Percentiles rank a stretch among this genome's conserved stretches.
Evolutionary conservation across 495 filamentous ascomycete species (phyloP).

Genomic region (Hypomontagnella monticulosa): DNA sequence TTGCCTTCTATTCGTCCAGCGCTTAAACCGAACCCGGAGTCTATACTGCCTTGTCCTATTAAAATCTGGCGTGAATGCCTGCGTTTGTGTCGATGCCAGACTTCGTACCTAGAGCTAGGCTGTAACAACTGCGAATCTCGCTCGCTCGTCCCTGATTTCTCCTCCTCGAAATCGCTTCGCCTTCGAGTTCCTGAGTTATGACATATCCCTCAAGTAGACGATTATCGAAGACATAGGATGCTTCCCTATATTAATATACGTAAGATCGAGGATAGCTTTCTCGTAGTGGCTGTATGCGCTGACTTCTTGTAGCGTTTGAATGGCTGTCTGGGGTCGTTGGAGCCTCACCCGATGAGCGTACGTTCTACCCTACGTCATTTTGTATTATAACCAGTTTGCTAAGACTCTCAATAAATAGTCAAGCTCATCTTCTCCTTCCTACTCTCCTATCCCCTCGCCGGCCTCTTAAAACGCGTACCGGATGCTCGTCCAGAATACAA

Average conservation of each 20-base stretch:
- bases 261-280: slow-evolving; percentile 53
- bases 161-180: background rate
- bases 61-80: too few relatives aligned
- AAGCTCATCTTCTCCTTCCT: slow-evolving; percentile 94
- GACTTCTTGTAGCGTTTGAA: slow-evolving; percentile 59
- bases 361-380: slow-evolving; percentile 9
- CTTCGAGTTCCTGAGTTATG: slow-evolving; percentile 35
- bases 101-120: too few relatives aligned
- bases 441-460: slow-evolving; percentile 92
- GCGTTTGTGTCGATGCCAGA: too few relatives aligned
- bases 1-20: background rate
- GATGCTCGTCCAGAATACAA: slow-evolving; percentile 86
- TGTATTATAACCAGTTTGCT: slow-evolving; percentile 28
- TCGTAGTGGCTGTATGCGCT: slow-evolving; percentile 23
- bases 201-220: slow-evolving; percentile 17
- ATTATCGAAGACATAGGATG: slow-evolving; percentile 62
- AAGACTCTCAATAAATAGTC: slow-evolving; percentile 61
- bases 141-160: background rate
- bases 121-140: background rate
- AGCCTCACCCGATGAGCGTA: slow-evolving; percentile 88
- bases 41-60: too few relatives aligned
- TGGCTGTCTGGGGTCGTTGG: slow-evolving; percentile 77
- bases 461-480: slow-evolving; percentile 87
- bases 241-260: slow-evolving; percentile 85
- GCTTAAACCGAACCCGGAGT: background rate